These are phyloP conservation scores for Brassica nigra DNA, from an alignment of 345 rosid species.

Conservation along the genomic window DNA sequence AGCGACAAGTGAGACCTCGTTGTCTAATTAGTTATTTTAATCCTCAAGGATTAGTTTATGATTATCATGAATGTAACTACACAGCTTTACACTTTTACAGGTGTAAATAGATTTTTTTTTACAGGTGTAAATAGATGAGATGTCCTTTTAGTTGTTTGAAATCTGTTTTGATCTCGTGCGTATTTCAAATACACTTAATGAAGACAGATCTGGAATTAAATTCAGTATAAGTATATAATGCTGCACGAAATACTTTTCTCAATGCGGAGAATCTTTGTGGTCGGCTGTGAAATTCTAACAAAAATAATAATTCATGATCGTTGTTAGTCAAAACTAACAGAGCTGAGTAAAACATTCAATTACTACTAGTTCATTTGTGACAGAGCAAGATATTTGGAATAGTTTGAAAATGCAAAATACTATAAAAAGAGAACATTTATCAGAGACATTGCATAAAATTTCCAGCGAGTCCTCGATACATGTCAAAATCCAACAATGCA, in stretches of 20 bases:
- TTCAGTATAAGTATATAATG: not conserved
- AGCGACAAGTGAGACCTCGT: constrained; percentile 6
- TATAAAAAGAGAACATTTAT: no score
- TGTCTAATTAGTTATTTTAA: not conserved
- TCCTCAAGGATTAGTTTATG: not conserved
- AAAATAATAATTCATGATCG: not conserved
- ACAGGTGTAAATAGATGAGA: not conserved
- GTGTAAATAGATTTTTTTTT: not conserved
- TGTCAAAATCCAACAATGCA: not conserved
- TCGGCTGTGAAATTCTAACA: not conserved
- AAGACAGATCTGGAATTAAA: not conserved
- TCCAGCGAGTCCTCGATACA: not conserved
- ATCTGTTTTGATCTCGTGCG: constrained; percentile 2
- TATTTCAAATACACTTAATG: constrained; percentile 17
- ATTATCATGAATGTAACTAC: constrained; percentile 15
- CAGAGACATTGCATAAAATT: not conserved
- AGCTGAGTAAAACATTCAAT: not conserved
- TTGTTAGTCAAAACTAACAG: not conserved
- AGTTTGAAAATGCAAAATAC: not conserved
- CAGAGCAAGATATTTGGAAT: not conserved
- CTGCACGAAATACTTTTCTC: not conserved
- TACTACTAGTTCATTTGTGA: not conserved
- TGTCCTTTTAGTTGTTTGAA: not conserved
- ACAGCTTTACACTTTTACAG: constrained; percentile 6
- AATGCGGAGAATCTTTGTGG: not conserved